These are phyloP conservation scores for Dalbergia oliveri DNA, from an alignment of 306 rosid species.

Conservation along the genomic window DNA sequence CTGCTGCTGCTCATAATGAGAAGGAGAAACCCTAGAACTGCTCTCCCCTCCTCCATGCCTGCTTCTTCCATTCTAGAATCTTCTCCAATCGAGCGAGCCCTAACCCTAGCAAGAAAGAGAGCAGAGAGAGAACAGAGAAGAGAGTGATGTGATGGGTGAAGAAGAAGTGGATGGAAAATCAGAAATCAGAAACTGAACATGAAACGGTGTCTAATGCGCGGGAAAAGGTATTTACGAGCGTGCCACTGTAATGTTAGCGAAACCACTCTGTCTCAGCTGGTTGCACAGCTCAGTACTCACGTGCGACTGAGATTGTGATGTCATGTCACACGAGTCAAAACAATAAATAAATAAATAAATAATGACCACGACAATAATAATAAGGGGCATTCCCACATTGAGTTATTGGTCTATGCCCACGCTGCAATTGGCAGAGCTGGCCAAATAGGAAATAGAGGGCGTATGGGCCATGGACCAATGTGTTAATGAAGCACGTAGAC, in stretches of 20 bases:
- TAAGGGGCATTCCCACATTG: too few species aligned
- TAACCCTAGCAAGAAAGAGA: not conserved
- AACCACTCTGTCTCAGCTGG: too few species aligned
- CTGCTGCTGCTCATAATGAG: slow-evolving; percentile 10
- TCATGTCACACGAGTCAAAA: not conserved
- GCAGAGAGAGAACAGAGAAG: not conserved
- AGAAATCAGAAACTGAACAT: not conserved
- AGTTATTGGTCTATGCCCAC: too few species aligned
- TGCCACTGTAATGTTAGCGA: not conserved
- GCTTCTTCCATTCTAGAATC: not conserved
- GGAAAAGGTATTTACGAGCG: slow-evolving; percentile 26
- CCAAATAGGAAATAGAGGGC: too few species aligned
- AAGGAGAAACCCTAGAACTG: slow-evolving; percentile 47
- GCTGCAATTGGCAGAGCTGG: too few species aligned
- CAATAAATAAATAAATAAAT: too few species aligned
- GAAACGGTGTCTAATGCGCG: slow-evolving; percentile 13
- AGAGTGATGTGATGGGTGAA: not conserved
- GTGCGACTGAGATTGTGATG: not conserved
- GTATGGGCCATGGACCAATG: too few species aligned
- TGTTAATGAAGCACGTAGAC: too few species aligned
- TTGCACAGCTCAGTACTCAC: too few species aligned
- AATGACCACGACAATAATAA: too few species aligned
- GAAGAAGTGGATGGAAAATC: not conserved
- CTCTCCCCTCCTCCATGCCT: slow-evolving; percentile 49
- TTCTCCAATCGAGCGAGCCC: slow-evolving; percentile 25